Percentiles rank a stretch among this genome's conserved stretches.
These are phyloP conservation scores for Litchi chinensis DNA, from an alignment of 345 rosid genomes.

Conservation along the genomic window DNA sequence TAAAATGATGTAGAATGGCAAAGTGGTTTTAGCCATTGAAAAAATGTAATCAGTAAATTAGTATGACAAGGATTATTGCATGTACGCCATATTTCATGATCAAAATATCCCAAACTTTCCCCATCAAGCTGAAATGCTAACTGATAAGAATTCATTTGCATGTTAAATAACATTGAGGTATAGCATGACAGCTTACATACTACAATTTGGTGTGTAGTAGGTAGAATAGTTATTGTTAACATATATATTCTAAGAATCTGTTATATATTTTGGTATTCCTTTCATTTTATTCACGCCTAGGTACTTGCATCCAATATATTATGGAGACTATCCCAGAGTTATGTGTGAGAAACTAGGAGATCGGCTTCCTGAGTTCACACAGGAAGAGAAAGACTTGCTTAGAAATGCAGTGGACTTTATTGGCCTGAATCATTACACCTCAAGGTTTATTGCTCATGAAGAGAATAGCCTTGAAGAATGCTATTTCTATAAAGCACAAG, in stretches of 20 bases:
- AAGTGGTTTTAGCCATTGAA: background rate
- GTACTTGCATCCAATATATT: slow-evolving; percentile 78
- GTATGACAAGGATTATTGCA: background rate
- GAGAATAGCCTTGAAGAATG: slow-evolving; percentile 44
- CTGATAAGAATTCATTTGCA: background rate
- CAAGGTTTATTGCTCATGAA: slow-evolving; percentile 71
- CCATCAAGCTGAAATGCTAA: background rate
- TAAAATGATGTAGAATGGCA: background rate
- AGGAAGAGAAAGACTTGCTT: slow-evolving; percentile 68
- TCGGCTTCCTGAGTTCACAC: slow-evolving; percentile 67
- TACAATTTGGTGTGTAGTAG: background rate
- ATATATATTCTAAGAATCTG: background rate
- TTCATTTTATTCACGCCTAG: slow-evolving; percentile 29
- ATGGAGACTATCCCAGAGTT: slow-evolving; percentile 80
- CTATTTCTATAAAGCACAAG: slow-evolving; percentile 59
- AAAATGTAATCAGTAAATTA: background rate
- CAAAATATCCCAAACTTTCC: too few relatives aligned
- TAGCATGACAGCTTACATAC: background rate
- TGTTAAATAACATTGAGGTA: too few relatives aligned
- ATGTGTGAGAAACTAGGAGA: slow-evolving; percentile 69
- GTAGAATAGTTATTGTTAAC: background rate
- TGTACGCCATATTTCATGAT: background rate
- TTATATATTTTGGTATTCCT: background rate
- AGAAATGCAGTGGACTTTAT: slow-evolving; percentile 69
- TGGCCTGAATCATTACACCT: slow-evolving; percentile 87